These are phyloP conservation scores for Lactarius trivialis DNA, from an alignment of 768 basidiomycete species.

Conservation along the genomic window DNA sequence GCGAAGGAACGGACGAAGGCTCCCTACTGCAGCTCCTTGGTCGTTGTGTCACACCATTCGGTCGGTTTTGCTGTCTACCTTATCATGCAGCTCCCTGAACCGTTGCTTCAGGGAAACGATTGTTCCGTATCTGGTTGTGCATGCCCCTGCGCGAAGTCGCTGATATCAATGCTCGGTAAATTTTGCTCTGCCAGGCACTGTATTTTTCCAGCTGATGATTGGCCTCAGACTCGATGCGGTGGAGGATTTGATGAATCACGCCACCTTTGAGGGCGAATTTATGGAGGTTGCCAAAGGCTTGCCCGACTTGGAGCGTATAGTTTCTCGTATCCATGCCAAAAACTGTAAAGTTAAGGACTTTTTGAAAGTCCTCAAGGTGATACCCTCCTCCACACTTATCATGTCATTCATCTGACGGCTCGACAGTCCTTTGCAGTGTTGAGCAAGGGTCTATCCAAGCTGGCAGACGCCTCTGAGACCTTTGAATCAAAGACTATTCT, in stretches of 20 bases:
- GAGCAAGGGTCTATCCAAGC: constrained; percentile 53
- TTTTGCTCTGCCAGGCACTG: not conserved
- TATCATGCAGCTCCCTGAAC: not conserved
- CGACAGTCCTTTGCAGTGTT: constrained; percentile 69
- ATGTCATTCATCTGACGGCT: not conserved
- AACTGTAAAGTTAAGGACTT: constrained; percentile 86
- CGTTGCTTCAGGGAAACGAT: constrained; percentile 62
- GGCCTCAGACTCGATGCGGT: constrained; percentile 80
- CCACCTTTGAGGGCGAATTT: constrained; percentile 72
- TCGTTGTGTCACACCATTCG: constrained; percentile 87
- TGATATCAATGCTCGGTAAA: constrained; percentile 85
- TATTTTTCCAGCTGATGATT: not conserved
- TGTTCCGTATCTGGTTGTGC: constrained; percentile 96
- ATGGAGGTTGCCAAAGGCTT: constrained; percentile 68
- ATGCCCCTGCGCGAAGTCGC: constrained; percentile 76
- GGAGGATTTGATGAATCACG: constrained; percentile 78
- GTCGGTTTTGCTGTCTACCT: constrained; percentile 36
- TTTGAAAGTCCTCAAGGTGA: constrained; percentile 69
- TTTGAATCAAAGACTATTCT: constrained; percentile 76
- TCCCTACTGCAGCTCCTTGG: constrained; percentile 76
- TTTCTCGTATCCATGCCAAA: constrained; percentile 92
- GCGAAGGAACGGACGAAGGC: constrained; percentile 89
- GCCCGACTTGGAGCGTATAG: constrained; percentile 89
- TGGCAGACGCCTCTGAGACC: constrained; percentile 58
- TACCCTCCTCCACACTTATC: not conserved